A percentile compares a stretch with the other conserved stretches of the same genome.
Evolutionary conservation across 441 rosid species (phyloP).

Genomic region (Eruca vesicaria): DNA sequence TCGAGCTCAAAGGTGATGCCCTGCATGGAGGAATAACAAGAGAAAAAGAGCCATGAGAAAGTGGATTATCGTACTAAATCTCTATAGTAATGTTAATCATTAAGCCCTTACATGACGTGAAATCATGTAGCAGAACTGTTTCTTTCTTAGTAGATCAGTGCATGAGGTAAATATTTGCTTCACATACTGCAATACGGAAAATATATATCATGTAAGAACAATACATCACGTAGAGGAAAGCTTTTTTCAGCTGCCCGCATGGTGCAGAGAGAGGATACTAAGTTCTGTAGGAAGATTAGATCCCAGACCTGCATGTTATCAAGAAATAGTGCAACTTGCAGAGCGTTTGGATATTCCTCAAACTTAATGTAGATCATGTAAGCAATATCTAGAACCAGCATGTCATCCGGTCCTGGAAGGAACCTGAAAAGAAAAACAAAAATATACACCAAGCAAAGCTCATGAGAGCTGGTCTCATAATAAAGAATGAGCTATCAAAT

Average conservation of each 20-base stretch:
- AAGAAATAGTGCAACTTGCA: conserved; percentile 84
- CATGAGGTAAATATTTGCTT: conserved; percentile 81
- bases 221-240: background rate
- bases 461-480: background rate
- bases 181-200: conserved; percentile 61
- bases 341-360: conserved; percentile 75
- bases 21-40: conserved; percentile 40
- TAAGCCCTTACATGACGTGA: conserved; percentile 79
- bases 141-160: conserved; percentile 58
- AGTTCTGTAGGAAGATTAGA: conserved; percentile 12
- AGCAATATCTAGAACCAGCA: conserved; percentile 73
- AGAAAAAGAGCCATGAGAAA: background rate
- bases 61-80: background rate
- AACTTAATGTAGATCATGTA: conserved; percentile 82
- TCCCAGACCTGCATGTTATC: conserved; percentile 79
- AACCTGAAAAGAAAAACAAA: conserved; percentile 60
- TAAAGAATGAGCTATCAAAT: background rate
- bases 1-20: conserved; percentile 78
- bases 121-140: conserved; percentile 87
- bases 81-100: background rate
- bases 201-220: conserved; percentile 27
- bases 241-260: conserved; percentile 1
- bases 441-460: conserved; percentile 16
- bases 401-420: conserved; percentile 96
- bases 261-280: conserved; percentile 19